Evolutionary conservation across 768 basidiomycete genomes (phyloP).

Genomic region (Boletus rex-veris): DNA sequence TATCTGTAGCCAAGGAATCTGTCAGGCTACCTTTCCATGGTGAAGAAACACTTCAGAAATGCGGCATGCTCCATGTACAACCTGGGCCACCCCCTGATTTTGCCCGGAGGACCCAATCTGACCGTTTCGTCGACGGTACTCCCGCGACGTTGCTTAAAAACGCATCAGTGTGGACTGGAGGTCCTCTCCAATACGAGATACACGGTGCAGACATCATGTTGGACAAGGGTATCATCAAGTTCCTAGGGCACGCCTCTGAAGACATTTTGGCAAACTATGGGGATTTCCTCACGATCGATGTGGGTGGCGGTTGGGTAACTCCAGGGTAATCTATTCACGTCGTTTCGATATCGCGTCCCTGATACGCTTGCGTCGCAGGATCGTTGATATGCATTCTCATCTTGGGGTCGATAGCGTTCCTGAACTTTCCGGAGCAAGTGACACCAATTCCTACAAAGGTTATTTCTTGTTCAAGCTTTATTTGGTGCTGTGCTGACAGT

Average conservation of each 20-base stretch:
- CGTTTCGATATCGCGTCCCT: slow-evolving; percentile 35
- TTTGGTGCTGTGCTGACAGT: neutral
- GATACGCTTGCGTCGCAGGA: slow-evolving; percentile 25
- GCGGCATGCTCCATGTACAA: slow-evolving; percentile 31
- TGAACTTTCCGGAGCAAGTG: slow-evolving; percentile 43
- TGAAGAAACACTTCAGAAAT: slow-evolving; percentile 31
- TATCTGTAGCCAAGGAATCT: slow-evolving; percentile 1
- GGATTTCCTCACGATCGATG: slow-evolving; percentile 57
- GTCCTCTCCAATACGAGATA: slow-evolving; percentile 34
- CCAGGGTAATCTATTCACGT: slow-evolving; percentile 48
- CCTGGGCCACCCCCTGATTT: slow-evolving; percentile 39
- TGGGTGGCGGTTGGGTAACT: slow-evolving; percentile 64
- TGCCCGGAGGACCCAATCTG: slow-evolving; percentile 33
- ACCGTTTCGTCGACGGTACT: slow-evolving; percentile 39
- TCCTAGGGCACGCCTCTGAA: slow-evolving; percentile 41
- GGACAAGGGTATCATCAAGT: slow-evolving; percentile 37
- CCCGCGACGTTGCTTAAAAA: slow-evolving; percentile 40
- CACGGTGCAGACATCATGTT: slow-evolving; percentile 39
- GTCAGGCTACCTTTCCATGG: slow-evolving; percentile 29
- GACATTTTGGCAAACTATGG: slow-evolving; percentile 30
- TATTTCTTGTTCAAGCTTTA: neutral
- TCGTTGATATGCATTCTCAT: slow-evolving; percentile 77
- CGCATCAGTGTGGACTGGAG: slow-evolving; percentile 53
- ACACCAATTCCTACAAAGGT: slow-evolving; percentile 62
- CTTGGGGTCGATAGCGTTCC: slow-evolving; percentile 71